Evolutionary conservation across 1,284 basidiomycete species (phyloP), one percentile per base, ranked within the genome.

Genomic region (Pisolithus thermaeus): DNA sequence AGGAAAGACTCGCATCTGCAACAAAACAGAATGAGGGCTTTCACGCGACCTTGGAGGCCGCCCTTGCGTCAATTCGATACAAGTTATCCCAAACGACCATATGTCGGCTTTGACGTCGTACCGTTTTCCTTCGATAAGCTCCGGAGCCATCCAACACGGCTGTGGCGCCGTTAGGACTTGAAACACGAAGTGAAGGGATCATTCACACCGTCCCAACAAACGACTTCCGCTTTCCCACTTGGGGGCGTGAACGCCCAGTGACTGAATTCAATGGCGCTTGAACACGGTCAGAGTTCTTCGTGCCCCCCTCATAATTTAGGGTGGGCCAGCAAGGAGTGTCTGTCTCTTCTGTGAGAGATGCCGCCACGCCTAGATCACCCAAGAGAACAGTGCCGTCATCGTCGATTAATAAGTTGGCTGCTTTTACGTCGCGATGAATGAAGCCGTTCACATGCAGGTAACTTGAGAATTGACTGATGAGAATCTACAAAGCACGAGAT

Each of bases 101-200:
- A 95, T 92, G 62, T 94, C 92, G 41, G 91, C 90, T 59, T 83
- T 84, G 20, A 81, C 81, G 63, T 92, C 91, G 66, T 95, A 95
- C 56, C 84, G 82, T 58, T 80, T 83, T 49, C 90, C 85, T 59
- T 87, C 81, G 45, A 95, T 90, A 25, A 95, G 79, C 60, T 95
- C 92, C 2, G 92, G 92, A 0, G 92, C 90, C 92, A 95, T 95
- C 90, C 91, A 95, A 63, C 89, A 92, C 1, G 92, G 92, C 80
- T 87, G 54, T 45, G 51, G 47, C 22, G 32, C 49, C 25, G 46
- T 41, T 48, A 49, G 51, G 43, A 48, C 40, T 25, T 38, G 36
- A 16, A 7, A 42, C 46, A 46, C 28, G 56, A 22, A 18, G 23
- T 49, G 39, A 51, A 18, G 30, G 38, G 30, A 54, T 45, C 50